Evolutionary conservation across 768 basidiomycete genomes (phyloP).

Genomic region (Gymnopilus dilepis): DNA sequence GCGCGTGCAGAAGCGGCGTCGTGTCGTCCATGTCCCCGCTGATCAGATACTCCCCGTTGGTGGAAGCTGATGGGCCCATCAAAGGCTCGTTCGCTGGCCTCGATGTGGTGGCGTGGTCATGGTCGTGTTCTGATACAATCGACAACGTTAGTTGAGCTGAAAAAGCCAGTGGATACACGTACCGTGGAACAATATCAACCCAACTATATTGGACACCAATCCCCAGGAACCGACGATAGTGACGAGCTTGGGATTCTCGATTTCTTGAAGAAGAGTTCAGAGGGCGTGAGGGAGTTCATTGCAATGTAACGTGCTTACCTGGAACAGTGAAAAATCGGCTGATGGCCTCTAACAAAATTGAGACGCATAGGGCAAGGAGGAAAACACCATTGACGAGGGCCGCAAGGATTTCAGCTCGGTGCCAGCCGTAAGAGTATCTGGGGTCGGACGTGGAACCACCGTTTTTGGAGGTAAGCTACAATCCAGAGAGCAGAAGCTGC

Average conservation of each 20-base stretch:
- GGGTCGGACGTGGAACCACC: conserved; percentile 61
- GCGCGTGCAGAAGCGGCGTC: conserved; percentile 48
- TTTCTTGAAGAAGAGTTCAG: conserved; percentile 55
- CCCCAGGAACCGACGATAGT: conserved; percentile 91
- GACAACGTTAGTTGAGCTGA: not conserved
- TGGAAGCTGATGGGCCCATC: conserved; percentile 13
- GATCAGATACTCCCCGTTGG: conserved; percentile 24
- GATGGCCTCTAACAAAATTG: conserved; percentile 91
- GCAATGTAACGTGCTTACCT: conserved; percentile 49
- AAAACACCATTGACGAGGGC: conserved; percentile 97
- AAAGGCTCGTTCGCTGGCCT: conserved; percentile 36
- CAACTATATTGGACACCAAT: conserved; percentile 89
- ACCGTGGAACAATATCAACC: conserved; percentile 96
- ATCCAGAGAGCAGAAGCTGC: not conserved
- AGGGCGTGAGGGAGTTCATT: conserved; percentile 3
- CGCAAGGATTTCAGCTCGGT: conserved; percentile 96
- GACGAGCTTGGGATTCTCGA: conserved; percentile 88
- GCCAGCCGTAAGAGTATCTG: conserved; percentile 97
- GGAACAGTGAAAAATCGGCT: conserved; percentile 87
- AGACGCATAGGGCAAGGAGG: conserved; percentile 94
- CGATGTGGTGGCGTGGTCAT: conserved; percentile 52
- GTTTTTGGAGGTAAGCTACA: conserved; percentile 57
- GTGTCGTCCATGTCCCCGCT: conserved; percentile 40
- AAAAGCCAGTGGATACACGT: conserved; percentile 22
- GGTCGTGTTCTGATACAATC: conserved; percentile 60